Base-by-base conservation (phyloP, 257 asterid species). In the Primulina tabacum region DNA sequence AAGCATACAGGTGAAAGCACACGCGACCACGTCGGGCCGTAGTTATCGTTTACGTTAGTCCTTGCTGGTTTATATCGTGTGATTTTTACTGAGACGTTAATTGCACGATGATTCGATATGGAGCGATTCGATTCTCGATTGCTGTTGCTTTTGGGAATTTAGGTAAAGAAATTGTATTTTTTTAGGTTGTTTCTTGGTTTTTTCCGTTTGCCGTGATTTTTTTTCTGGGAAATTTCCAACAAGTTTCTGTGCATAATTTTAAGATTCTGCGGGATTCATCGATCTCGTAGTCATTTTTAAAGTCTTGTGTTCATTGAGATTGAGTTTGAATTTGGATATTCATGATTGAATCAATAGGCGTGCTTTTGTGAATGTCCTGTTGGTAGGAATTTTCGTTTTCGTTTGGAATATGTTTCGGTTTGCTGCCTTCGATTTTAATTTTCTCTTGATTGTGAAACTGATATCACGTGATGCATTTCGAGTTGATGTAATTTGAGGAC, bases 71-170 rank as follows among this genome's bases (percentile, higher is more conserved):
- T 8, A 16, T 50, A 72, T 81, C 72, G 35, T 76, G 32, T 72
- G 77, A 60, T 43, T 75, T 65, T 66, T 64, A 66, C 71, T 50
- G 69, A 38, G 66, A 73, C 69, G 69, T 71, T 29, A 55, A 24
- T 68, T 8, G 65, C 60, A 66, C 43, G 38, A 38, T 72, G 18
- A 63, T 61, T 83, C 47, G 59, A 50, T 75, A 68, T 80, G 87
- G 81, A 69, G 86, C 79, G 76, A 28, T 75, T 76, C 78, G 74
- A 63, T 75, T 78, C 62, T 74, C 76, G 60, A 67, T 71, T 77
- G n/a, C 71, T 76, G 68, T 30, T 34, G 57, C 70, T 80, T 62
- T 76, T 75, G 4, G 69, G 35, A 63, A 72, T 80, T 76, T 73
- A 77, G 87, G 95, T 84, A 73, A 60, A 74, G 28, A 37, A 17